Evolutionary conservation across 202 grass and related monocot genomes (phyloP), one percentile per base, ranked within the genome.

Genomic region (Brachypodium distachyon): DNA sequence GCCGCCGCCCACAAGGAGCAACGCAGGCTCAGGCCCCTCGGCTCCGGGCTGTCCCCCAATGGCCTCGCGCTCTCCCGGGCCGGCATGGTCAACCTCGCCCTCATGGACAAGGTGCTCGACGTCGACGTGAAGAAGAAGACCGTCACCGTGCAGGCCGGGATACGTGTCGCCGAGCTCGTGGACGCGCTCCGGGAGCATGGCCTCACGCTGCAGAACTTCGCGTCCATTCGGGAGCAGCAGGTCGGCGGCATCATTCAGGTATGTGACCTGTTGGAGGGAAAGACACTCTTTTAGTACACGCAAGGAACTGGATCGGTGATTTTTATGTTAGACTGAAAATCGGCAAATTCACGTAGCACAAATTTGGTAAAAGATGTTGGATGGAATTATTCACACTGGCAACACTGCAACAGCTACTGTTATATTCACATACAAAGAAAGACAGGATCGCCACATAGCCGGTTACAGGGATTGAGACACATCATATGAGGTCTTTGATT

Each of bases 71-170:
- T 98, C 33, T 86, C 91, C 14, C 79, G 82, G 27, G 81, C 87
- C 53, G 89, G 91, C 47, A 94, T 98, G 95, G 89, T 98, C 64
- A 98, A 87, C 25, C 84, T 98, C 26, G 89, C 91, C 0, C 85
- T 94, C 66, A 94, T 94, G 95, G 95, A 94, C 60, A 92, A 94
- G 77, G 83, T 98, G 78, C 85, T 98, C 18, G 54, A 90, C 17
- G 85, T 97, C 33, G 92, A 94, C 53, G 85, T 28, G 5, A 76
- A 92, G 82, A 81, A 57, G 26, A 98, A 94, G 91, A 86, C 75
- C 2, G 95, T 92, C 57, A 87, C 76, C 10, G 89, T 98, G 50
- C 91, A 98, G 82, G 91, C 89, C 0, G 91, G 95, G 43, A 98
- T 94, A 32, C 87, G 95, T 1, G 87, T 98, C 0, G 66, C 89